Base-by-base conservation (phyloP, 140 eudicot genomes). In the Ambrosia hybrid region DNA sequence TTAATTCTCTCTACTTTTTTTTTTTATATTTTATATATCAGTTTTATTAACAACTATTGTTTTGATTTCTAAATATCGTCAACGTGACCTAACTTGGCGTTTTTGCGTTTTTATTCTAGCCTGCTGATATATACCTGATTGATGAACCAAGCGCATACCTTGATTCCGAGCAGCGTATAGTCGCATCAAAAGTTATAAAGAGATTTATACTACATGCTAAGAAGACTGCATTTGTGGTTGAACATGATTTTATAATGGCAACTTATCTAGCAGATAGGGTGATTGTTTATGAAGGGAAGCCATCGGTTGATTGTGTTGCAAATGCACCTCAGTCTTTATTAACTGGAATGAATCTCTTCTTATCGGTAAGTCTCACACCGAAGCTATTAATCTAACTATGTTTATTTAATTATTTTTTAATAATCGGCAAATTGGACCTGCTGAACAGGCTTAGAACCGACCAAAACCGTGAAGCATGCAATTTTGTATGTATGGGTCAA, bases 141-240 rank as follows among this genome's bases (percentile, higher is more conserved):
- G 95, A 91, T 76, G 97, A 91, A 73, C 97, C 97, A 37, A 88
- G 97, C 80, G 97, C 95, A 15, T 91, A 91, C 68, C 95, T 91
- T 13, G 97, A 91, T 72, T 88, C 97, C 1, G 97, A 91, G 88
- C 97, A 91, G 82, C 97, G 95, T 81, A 91, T 91, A 37, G 95
- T 91, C n/a, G 97, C 97, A 63, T 91, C 97, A 36, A 91, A 88
- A 82, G 97, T 91, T 62, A 91, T 91, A 62, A 91, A 91, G 82
- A 88, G 97, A 61, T 91, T 91, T 49, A 91, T 91, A 46, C 92
- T 91, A 1, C 97, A 91, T 59, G 95, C 95, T 0, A 90, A 90
- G 75, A 90, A 90, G 82, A 90, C 97, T 5, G 97, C 97, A 11
- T 90, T 90, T 80, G 84, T 91, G 71, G 97, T 91, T 33, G 97